A percentile compares a stretch with the other conserved stretches of the same genome.
Evolutionary conservation across 495 filamentous ascomycete genomes (phyloP).

Genomic region (Neurospora sp.): DNA sequence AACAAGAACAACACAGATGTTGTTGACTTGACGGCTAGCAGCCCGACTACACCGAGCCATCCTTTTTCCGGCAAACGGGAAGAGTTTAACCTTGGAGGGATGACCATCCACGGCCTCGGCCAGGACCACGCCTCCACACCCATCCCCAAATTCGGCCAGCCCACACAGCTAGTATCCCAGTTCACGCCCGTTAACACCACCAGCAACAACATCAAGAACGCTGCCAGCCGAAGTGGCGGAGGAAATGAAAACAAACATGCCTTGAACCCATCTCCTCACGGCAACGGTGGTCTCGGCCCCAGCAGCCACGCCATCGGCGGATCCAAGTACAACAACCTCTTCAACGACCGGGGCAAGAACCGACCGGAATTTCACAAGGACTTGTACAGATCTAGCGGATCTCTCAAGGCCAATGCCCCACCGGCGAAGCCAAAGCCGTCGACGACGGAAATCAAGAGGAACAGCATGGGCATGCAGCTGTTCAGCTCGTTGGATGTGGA

Average conservation of each 20-base stretch:
- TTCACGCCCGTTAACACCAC: constrained; percentile 2
- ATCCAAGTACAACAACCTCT: constrained; percentile 12
- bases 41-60: constrained; percentile 3
- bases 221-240: neutral
- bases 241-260: neutral
- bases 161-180: constrained; percentile 16
- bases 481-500: constrained; percentile 29
- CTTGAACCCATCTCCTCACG: neutral
- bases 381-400: constrained; percentile 17
- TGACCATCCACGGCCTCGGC: constrained; percentile 7
- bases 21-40: constrained; percentile 16
- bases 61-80: neutral
- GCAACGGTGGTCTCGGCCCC: neutral
- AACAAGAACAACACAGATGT: constrained; percentile 3
- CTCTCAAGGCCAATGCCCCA: constrained; percentile 5
- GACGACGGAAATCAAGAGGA: constrained; percentile 20
- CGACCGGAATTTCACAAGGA: constrained; percentile 38
- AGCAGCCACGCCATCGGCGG: constrained; percentile 1
- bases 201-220: constrained; percentile 9
- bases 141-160: constrained; percentile 21
- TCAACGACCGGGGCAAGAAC: constrained; percentile 31
- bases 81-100: neutral
- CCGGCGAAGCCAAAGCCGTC: constrained; percentile 24
- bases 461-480: constrained; percentile 21
- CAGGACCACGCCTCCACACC: constrained; percentile 14